Percentiles rank a stretch among this genome's conserved stretches.
Evolutionary conservation across 192 early-diverging fungal genomes (phyloP).

Genomic region (Backusella mclennaniae): DNA sequence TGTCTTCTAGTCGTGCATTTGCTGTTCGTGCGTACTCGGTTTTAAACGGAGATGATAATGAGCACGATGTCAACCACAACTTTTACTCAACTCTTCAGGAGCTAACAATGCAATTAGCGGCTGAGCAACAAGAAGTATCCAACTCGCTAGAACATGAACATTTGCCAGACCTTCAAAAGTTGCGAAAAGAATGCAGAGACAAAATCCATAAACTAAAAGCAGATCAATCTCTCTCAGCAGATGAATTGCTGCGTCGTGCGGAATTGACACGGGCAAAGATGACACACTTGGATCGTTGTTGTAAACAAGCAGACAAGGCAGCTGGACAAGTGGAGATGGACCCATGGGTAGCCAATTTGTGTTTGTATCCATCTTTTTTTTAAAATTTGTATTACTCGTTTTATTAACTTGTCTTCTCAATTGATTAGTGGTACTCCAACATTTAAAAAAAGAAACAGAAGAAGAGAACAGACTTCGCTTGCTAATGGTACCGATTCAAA

Average conservation of each 20-base stretch:
- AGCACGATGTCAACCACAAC: background rate
- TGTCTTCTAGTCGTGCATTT: constrained; percentile 10
- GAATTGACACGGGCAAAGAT: constrained; percentile 40
- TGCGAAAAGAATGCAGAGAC: constrained; percentile 47
- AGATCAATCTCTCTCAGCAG: constrained; percentile 30
- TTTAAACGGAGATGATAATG: background rate
- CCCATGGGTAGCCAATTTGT: constrained; percentile 35
- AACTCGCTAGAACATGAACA: constrained; percentile 15
- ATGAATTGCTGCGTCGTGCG: constrained; percentile 41
- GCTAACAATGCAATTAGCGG: background rate
- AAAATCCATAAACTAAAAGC: constrained; percentile 36
- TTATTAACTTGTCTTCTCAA: background rate
- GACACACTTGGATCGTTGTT: constrained; percentile 31
- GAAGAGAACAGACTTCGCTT: constrained; percentile 37
- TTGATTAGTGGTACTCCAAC: constrained; percentile 23
- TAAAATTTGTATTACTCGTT: background rate
- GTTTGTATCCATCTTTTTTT: constrained; percentile 5
- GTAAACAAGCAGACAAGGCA: constrained; percentile 14
- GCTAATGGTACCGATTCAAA: constrained; percentile 24
- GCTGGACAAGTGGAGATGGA: constrained; percentile 22
- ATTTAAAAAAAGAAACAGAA: constrained; percentile 31
- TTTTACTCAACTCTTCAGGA: background rate
- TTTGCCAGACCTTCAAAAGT: constrained; percentile 28
- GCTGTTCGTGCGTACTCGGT: constrained; percentile 6
- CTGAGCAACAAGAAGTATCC: background rate